Base-by-base conservation (phyloP, 1,284 basidiomycete genomes). In the Schizophyllum amplum region DNA sequence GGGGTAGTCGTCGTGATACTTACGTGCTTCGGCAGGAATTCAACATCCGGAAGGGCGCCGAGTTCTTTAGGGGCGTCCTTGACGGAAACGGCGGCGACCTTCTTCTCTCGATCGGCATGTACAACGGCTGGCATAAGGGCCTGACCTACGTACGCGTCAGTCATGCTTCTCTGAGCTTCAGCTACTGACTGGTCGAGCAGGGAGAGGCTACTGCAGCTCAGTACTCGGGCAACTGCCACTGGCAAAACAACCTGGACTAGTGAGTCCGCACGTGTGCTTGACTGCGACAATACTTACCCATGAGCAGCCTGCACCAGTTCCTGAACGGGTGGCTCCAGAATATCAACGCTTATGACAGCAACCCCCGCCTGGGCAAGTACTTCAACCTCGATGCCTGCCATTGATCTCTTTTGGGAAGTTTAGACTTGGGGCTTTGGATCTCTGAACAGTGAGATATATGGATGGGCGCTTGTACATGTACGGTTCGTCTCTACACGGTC, bases 181-280 rank as follows among this genome's bases (percentile, higher is more conserved):
- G 20, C 25, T 46, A 23, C 56, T 60, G 51, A 63, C 54, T 54
- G 56, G 46, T 60, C 33, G 55, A 55, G 4, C 58, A 85, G 81
- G 68, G 46, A 0, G 64, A 78, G 33, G 87, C 89, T 13, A 89
- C 85, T 51, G 80, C 81, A 53, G 83, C 85, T 47, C 74, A 71
- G 7, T 55, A 71, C 42, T 67, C 72, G 0, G 55, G 65, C 24
- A 86, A 85, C 73, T 94, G 91, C 73, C 70, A 65, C 24, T 87
- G 86, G 70, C 89, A 92, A 74, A 86, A 87, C 64, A 90, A 89
- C 68, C 72, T 86, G 24, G 88, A 90, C 70, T 90, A 90, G 86
- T 87, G 65, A 61, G 85, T 64, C 48, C 57, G 48, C 52, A 46
- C 53, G 27, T 50, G 24, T 17, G 51, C 47, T 33, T n/a, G n/a